Base-by-base conservation (phyloP, 202 grass and related monocot species). In the Setaria viridis region DNA sequence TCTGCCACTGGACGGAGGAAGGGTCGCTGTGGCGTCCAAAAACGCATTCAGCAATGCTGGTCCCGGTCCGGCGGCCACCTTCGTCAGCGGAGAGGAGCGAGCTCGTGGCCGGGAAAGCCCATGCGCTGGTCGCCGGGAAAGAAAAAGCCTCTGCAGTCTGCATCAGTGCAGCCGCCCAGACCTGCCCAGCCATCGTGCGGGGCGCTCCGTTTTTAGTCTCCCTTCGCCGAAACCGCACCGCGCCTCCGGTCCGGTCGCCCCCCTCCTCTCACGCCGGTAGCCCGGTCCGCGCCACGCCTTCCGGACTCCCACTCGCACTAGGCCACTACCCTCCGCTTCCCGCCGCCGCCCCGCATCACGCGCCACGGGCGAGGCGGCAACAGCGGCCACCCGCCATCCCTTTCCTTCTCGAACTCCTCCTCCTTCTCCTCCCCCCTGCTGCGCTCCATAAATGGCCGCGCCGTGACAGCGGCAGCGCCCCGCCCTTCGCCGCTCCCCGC, bases 371-470 rank as follows among this genome's bases (percentile, higher is more conserved):
- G 39, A 65, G 32, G 65, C 34, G 2, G 64, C 64, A 0, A 14
- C 64, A 1, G 15, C 64, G 0, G 41, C 21, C 56, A 1, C 1
- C 39, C n/a, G 12, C 35, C 34, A 12, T 59, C 12, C 7, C 12
- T 10, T 30, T 78, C 56, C 56, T 11, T 11, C 9, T 11, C 41
- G 2, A 35, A 9, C 12, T 34, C 32, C 4, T 12, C 50, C 72
- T 19, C 49, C 16, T 0, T 3, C 9, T 0, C 47, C 13, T 1
- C 12, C 7, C 45, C 25, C 67, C 19, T 42, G 41, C 67, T 6
- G 7, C 41, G 4, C 47, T 39, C 62, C 62, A 55, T 80, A 80
- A 80, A 80, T 80, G 78, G 63, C 32, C 63, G 48, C 63, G 48
- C 35, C 63, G 29, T 67, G 48, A 68, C 32, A 14, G 16, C 29